Evolutionary conservation across 2,329 filamentous ascomycete species (phyloP), one percentile per base, ranked within the genome.

Genomic region (Plenodomus biglobosus): DNA sequence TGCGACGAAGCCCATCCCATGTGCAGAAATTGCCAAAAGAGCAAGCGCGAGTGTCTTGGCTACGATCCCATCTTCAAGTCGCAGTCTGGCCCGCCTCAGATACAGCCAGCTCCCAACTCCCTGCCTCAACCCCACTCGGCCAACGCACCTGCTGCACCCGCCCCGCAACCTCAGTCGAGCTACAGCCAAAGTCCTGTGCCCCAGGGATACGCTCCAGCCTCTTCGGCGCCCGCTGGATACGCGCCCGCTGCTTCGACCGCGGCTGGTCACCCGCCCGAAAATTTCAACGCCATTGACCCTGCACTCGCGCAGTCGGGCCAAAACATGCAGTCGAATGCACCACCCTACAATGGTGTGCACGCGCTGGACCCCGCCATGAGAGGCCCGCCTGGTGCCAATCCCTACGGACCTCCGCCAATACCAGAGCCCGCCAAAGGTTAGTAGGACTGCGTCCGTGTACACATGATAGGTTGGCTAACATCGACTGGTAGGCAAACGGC

Each of bases 1-100:
- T 99, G 94, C 76, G 94, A 97, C 82, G 94, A 99, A 79, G 85
- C 85, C 52, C 91, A 96, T 73, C 94, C 94, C 18, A 85, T 87
- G 51, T 99, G 94, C 79, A 86, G 90, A 75, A 90, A 94, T 69
- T 94, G 89, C 76, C 86, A 87, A 68, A 94, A 94, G 73, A 91
- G 87, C 60, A 94, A 92, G 75, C 88, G 89, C 66, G 88, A 92
- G 64, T 94, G 89, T 67, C 71, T 91, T 40, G 89, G 89, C 46
- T 94, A 94, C 81, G 89, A 94, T 66, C 88, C 89, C 32, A 89
- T 92, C 65, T 94, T 92, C 76, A 89, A 90, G 73, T 82, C 86
- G 55, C 84, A 86, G 62, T 75, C 81, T 38, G 83, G 85, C 44
- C 87, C 87, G 22, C 80, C 87, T 40, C 82, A 85, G 55, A 87